Percentiles rank a stretch among this genome's conserved stretches.
Conservation (phyloP, 2,329 filamentous ascomycete genomes). For the Aspergillus ruber region DNA sequence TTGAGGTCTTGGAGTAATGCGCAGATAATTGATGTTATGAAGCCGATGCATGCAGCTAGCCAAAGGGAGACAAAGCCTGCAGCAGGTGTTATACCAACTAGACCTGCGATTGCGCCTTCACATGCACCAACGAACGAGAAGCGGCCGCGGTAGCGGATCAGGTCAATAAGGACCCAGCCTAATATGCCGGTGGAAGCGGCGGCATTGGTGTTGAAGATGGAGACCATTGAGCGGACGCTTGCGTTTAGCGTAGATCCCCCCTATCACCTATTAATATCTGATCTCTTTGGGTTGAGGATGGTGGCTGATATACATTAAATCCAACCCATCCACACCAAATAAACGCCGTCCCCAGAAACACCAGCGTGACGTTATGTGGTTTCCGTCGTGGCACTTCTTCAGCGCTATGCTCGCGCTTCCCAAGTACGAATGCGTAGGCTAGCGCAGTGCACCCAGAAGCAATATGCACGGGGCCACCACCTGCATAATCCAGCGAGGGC, state of each 20-base stretch:
- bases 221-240: constrained; percentile 49
- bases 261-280: constrained; percentile 9
- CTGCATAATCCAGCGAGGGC: constrained; percentile 67
- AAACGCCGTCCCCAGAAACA: constrained; percentile 59
- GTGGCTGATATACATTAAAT: constrained; percentile 42
- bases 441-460: constrained; percentile 65
- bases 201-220: constrained; percentile 54
- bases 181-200: constrained; percentile 50
- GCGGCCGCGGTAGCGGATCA: constrained; percentile 45
- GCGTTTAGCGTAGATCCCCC: constrained; percentile 51
- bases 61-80: constrained; percentile 49
- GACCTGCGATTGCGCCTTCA: constrained; percentile 52
- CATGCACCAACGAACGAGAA: constrained; percentile 53
- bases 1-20: constrained; percentile 47
- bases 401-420: constrained; percentile 56
- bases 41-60: constrained; percentile 51
- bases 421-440: constrained; percentile 67
- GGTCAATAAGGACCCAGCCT: constrained; percentile 50
- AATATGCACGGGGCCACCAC: constrained; percentile 69
- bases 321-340: constrained; percentile 50
- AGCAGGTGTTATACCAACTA: constrained; percentile 56
- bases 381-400: constrained; percentile 43
- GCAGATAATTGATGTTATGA: constrained; percentile 49
- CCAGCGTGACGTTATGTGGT: constrained; percentile 67
- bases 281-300: neutral